These are phyloP conservation scores for Aspergillus bombycis DNA, from an alignment of 2,329 filamentous ascomycete genomes.

Conservation along the genomic window DNA sequence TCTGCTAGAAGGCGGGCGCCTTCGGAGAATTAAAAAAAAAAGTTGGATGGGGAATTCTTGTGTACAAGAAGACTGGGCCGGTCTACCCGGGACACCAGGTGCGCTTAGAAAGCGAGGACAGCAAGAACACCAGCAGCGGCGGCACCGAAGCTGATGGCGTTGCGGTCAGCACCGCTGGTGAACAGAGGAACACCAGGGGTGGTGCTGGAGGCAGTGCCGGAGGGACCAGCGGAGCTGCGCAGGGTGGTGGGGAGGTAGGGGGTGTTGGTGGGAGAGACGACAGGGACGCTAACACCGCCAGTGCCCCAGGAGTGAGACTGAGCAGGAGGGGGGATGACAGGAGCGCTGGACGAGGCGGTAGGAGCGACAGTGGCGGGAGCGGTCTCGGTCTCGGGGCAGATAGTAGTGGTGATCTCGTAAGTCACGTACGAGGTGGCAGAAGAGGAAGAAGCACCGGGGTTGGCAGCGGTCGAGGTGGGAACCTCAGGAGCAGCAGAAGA, in stretches of 20 bases:
- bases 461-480: slow-evolving; percentile 10
- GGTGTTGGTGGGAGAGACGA: slow-evolving; percentile 16
- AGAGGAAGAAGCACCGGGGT: slow-evolving; percentile 18
- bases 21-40: slow-evolving; percentile 8
- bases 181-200: slow-evolving; percentile 21
- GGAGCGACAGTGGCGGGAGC: slow-evolving; percentile 15
- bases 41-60: slow-evolving; percentile 6
- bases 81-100: not conserved
- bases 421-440: not conserved
- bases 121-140: slow-evolving; percentile 39
- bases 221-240: slow-evolving; percentile 16
- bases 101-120: slow-evolving; percentile 40
- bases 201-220: slow-evolving; percentile 18
- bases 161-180: slow-evolving; percentile 40
- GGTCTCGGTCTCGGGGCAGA: slow-evolving; percentile 14
- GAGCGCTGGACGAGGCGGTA: slow-evolving; percentile 7
- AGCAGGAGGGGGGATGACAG: slow-evolving; percentile 12
- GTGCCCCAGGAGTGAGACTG: slow-evolving; percentile 1
- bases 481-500: slow-evolving; percentile 7
- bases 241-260: slow-evolving; percentile 16
- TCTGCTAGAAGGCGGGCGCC: slow-evolving; percentile 1
- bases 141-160: slow-evolving; percentile 38
- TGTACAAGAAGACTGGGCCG: not conserved
- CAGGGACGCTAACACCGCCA: slow-evolving; percentile 16
- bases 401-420: slow-evolving; percentile 9